phyloP scores from a whole-genome alignment of 768 basidiomycete genomes.

The Trametes sanguinea region DNA sequence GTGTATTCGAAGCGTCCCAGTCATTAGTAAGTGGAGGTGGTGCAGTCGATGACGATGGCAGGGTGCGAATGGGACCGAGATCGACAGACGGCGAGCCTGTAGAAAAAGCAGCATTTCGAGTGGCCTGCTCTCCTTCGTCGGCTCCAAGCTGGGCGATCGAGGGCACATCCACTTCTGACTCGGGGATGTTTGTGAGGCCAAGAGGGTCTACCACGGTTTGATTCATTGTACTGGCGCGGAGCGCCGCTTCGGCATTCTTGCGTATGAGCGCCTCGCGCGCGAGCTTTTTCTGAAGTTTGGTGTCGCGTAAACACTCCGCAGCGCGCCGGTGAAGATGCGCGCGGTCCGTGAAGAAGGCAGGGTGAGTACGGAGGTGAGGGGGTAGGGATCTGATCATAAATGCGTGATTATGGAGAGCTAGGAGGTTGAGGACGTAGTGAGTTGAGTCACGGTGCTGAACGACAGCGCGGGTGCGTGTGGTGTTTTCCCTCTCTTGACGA shows the following conservation, averaged over 20 bases:
- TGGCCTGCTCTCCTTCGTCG: not conserved
- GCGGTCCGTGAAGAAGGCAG: slow-evolving; percentile 3
- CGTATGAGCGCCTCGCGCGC: slow-evolving; percentile 10
- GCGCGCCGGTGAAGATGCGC: not conserved
- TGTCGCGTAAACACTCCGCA: slow-evolving; percentile 15
- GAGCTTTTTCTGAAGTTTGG: slow-evolving; percentile 20
- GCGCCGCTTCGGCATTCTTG: slow-evolving; percentile 12
- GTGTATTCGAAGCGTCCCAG: too few species aligned
- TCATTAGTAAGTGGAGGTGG: too few species aligned
- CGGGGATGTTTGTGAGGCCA: not conserved
- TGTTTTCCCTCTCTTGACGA: not conserved
- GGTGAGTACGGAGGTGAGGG: not conserved
- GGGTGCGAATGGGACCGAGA: not conserved
- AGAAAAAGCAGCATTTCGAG: not conserved
- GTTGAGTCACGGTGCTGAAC: not conserved
- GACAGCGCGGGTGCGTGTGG: not conserved
- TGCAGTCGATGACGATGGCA: not conserved
- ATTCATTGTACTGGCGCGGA: not conserved
- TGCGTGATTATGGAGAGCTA: slow-evolving; percentile 11
- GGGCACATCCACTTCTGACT: not conserved
- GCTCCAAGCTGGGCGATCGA: too few species aligned
- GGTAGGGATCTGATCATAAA: not conserved
- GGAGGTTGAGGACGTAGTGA: slow-evolving; percentile 2
- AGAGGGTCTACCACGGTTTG: not conserved
- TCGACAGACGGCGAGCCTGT: not conserved